These are phyloP conservation scores for Myriosclerotinia duriaeana DNA, from an alignment of 2,329 filamentous ascomycete species.

Conservation along the genomic window DNA sequence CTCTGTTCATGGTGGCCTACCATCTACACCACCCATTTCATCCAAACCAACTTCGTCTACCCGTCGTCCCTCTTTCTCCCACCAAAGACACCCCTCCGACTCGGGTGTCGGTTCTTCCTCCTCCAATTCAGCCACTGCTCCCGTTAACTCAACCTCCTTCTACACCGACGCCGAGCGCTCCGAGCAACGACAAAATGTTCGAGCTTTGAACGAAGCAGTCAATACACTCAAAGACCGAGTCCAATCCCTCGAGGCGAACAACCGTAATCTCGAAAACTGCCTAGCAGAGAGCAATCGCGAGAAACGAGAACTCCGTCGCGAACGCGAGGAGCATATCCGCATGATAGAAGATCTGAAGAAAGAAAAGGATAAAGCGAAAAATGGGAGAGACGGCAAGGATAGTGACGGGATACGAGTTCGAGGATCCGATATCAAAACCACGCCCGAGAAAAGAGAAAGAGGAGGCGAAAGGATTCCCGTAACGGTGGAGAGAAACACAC, in stretches of 20 bases:
- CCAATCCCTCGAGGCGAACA: conserved; percentile 1
- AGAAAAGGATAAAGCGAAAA: conserved; percentile 1
- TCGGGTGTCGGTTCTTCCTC: conserved; percentile 19
- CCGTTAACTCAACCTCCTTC: conserved; percentile 9
- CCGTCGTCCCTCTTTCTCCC: conserved; percentile 9
- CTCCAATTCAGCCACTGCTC: neutral
- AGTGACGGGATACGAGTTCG: conserved; percentile 9
- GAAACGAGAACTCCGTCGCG: conserved; percentile 17
- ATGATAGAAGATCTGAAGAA: conserved; percentile 13
- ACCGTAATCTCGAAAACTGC: conserved; percentile 19
- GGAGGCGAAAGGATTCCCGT: neutral
- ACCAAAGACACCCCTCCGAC: conserved; percentile 10
- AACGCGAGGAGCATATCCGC: conserved; percentile 6
- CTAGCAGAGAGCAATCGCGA: conserved; percentile 20
- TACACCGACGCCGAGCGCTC: neutral
- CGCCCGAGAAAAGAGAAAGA: conserved; percentile 7
- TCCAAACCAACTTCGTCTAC: neutral
- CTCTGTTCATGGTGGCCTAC: conserved; percentile 1
- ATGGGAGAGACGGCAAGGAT: neutral
- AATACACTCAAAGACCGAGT: conserved; percentile 18
- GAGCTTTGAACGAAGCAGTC: conserved; percentile 13
- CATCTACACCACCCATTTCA: neutral
- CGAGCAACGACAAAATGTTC: neutral
- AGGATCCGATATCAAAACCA: conserved; percentile 2
- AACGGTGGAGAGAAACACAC: conserved; percentile 6